These are phyloP conservation scores for Acer yangbiense DNA, from an alignment of 345 rosid species.

Conservation along the genomic window DNA sequence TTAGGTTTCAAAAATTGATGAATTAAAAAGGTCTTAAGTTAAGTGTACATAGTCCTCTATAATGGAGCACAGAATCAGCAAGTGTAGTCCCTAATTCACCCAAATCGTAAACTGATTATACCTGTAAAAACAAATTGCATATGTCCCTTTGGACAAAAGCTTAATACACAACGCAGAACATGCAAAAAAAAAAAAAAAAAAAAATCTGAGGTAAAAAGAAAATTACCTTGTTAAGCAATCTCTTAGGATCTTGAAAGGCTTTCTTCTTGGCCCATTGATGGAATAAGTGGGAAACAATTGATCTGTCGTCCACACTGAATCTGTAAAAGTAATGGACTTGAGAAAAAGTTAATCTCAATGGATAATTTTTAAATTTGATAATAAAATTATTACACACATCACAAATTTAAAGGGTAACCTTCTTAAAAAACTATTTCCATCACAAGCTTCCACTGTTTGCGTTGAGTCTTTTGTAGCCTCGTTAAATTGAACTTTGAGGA, in stretches of 20 bases:
- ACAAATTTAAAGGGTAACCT: conserved; percentile 49
- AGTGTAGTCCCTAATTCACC: not conserved
- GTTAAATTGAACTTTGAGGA: conserved; percentile 28
- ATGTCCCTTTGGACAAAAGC: not conserved
- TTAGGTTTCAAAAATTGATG: conserved; percentile 1
- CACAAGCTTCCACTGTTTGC: conserved; percentile 38
- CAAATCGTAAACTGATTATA: not conserved
- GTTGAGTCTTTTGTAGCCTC: conserved; percentile 43
- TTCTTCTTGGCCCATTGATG: conserved; percentile 92
- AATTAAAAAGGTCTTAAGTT: too few relatives aligned
- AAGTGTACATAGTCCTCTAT: not conserved
- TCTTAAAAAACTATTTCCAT: conserved; percentile 67
- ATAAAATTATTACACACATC: conserved; percentile 6
- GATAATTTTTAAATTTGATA: conserved; percentile 12
- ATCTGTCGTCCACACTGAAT: conserved; percentile 77
- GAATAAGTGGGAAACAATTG: conserved; percentile 83
- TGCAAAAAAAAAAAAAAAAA: conserved; percentile 18
- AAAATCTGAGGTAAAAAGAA: conserved; percentile 2
- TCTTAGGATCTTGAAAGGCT: conserved; percentile 87
- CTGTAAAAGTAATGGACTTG: conserved; percentile 34
- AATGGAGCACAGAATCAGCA: not conserved
- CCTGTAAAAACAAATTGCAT: not conserved
- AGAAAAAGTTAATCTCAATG: not conserved
- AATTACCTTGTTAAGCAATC: conserved; percentile 78
- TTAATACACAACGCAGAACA: not conserved